Base-by-base conservation (phyloP, 2,329 filamentous ascomycete genomes). In the Gaeumannomyces tritici region DNA sequence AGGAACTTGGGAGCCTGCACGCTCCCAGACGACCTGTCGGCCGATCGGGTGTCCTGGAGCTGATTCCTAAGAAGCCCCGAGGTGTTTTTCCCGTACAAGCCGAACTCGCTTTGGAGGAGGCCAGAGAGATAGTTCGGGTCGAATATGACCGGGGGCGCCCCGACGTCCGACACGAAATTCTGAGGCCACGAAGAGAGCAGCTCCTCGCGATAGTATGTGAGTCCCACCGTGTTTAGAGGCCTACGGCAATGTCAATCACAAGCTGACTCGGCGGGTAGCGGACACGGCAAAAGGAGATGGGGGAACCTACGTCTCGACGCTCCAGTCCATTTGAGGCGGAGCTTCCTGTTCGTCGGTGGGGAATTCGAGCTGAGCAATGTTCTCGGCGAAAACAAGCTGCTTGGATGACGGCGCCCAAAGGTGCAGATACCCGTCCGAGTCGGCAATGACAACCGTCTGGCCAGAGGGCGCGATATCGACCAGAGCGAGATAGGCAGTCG, bases 141-240 rank as follows among this genome's bases (percentile, higher is more conserved):
- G 61, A 93, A 81, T 65, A 88, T 90, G 15, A 82, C 76, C 0
- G 93, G 90, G 21, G 92, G 90, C 18, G 90, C 91, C 47, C 93
- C 93, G 54, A 96, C 83, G 72, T 97, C 92, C 63, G 89, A 93
- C 1, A 95, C 75, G 69, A 93, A 80, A 70, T 93, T 90, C 64
- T 86, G 87, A 29, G 95, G 92, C 91, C 93, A 97, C 51, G 90
- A 88, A 3, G 95, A 99, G 51, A 96, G 81, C 13, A 99, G 81
- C 18, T 84, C 81, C 65, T 98, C 93, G 65, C 93, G 86, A 73
- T 99, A 99, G 73, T 93, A 96, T 1, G 95, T 93, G 83, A 99
- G 89, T 13, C 95, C 96, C 61, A 98, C 80, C 42, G 87, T 84
- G 74, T 88, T 98, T 55, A 99, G 73, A 0, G 95, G 92, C 6